Base-by-base conservation (phyloP, 805 yeast species). In the Clavispora vitiphila region DNA sequence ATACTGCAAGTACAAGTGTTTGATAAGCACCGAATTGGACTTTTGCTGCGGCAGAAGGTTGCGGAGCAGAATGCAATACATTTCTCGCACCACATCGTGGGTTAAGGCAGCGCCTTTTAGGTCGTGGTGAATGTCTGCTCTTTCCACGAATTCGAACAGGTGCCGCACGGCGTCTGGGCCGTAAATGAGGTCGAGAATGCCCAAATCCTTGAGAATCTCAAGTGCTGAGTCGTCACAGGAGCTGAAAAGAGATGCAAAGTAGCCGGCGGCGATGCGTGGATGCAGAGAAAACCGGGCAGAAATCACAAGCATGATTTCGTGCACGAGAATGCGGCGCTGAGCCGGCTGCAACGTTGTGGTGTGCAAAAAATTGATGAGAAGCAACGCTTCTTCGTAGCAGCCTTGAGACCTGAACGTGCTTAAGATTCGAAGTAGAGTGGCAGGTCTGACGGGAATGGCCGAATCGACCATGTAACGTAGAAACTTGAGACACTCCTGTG, bases 221-320 rank as follows among this genome's bases (percentile, higher is more conserved):
- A 59, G 48, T 0, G 57, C 56, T 1, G 32, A 36, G 18, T 35
- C 40, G 8, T 43, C 44, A 4, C 10, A 9, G 39, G 59, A 66
- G 29, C 29, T 20, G 41, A 60, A 67, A 15, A 65, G 43, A 1
- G 68, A 52, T 0, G 61, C 57, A 24, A 60, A 57, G 49, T 69
- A 69, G 2, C 72, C 74, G 5, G 64, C 50, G 4, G 67, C 48
- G 4, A 67, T 56, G 26, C 65, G 60, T 2, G 72, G 72, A 5
- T 64, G 56, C 7, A 43, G 41, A 0, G 62, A 52, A 41, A 56
- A 69, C 42, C 60, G 61, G 9, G 45, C 47, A 12, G 55, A 49
- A 26, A 67, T 65, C 14, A 68, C 48, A 7, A 50, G 43, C 41
- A 69, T 51, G 9, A 69, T 58, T 38, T 69, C 70, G 3, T 54